A percentile compares a stretch with the other conserved stretches of the same genome.
phyloP scores from a whole-genome alignment of 75 land plant species.

The Ceratopteris richardii region DNA sequence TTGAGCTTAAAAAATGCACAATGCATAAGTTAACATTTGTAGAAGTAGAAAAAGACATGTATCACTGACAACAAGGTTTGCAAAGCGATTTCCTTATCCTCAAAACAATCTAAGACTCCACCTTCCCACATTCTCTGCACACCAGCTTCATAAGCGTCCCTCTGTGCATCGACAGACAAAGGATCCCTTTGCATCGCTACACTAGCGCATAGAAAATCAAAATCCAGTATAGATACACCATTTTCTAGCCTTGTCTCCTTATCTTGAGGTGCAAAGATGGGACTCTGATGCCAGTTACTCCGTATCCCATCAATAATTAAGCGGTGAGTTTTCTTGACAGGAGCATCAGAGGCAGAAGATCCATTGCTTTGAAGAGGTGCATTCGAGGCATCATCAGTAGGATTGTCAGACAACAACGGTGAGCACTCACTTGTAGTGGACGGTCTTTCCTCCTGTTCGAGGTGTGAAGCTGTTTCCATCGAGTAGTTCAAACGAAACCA shows the following conservation, averaged over 20 bases:
- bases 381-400: too few species aligned
- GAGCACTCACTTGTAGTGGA: too few species aligned
- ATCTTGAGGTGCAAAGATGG: conserved; percentile 4
- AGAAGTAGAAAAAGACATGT: too few species aligned
- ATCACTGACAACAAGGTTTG: conserved; percentile 52
- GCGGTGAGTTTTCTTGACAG: not conserved
- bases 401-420: too few species aligned
- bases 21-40: too few species aligned
- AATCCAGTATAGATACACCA: conserved; percentile 40
- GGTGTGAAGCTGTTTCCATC: too few species aligned
- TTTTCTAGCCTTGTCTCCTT: conserved; percentile 17
- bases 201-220: conserved; percentile 50
- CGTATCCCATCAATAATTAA: not conserved
- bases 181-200: conserved; percentile 44
- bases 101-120: conserved; percentile 59
- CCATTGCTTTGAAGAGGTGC: too few species aligned
- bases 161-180: conserved; percentile 13
- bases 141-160: conserved; percentile 22
- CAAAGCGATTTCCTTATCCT: conserved; percentile 59
- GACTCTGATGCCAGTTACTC: conserved; percentile 9
- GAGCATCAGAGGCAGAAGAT: not conserved
- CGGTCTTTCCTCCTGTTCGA: too few species aligned
- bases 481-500: too few species aligned
- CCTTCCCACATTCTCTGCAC: conserved; percentile 94
- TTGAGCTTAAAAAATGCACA: not conserved